Evolutionary conservation across 2,329 filamentous ascomycete genomes (phyloP), one percentile per base, ranked within the genome.

Genomic region (Blastomyces emzantsi): DNA sequence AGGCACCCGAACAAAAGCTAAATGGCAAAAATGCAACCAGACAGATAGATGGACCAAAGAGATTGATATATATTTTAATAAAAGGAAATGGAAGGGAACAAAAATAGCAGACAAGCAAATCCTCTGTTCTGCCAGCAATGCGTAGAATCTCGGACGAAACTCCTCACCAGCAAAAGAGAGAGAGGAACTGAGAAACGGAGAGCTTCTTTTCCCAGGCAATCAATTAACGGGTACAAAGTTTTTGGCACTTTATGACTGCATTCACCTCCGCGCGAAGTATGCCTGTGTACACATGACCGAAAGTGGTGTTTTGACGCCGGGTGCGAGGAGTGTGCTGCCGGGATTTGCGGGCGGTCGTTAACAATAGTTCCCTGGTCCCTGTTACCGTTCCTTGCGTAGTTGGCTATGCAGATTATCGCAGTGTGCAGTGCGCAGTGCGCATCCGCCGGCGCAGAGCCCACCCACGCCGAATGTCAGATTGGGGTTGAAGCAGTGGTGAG

Each of bases 261-360:
- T 61, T 61, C 60, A 61, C 47, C 59, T 61, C 61, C 39, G 51
- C 47, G 30, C 39, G 61, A 60, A 49, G 62, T 68, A 72, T 69
- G 67, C 69, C 69, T 67, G 69, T 67, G 69, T 66, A 71, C 72
- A 68, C 72, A 73, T 73, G 71, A 73, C 70, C 70, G 66, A 67
- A 69, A 65, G 63, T 43, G 36, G 15, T 43, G 55, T 64, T 68
- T 66, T 49, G 59, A 41, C 57, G 41, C 25, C 57, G 47, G 33
- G 57, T 36, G 57, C 25, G 57, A 60, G 43, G 25, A 59, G 43
- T 60, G 28, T 30, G 57, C 25, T 47, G 33, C 57, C 22, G 28
- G 43, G 57, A 49, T 60, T 30, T n/a, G 60, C 60, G 52, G 57
- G 33, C 45, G 49, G 36, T 57, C 41, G 58, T 41, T 52, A 49